Evolutionary conservation across 176 grass and related monocot species (phyloP).

Genomic region (Eragrostis nindensis): DNA sequence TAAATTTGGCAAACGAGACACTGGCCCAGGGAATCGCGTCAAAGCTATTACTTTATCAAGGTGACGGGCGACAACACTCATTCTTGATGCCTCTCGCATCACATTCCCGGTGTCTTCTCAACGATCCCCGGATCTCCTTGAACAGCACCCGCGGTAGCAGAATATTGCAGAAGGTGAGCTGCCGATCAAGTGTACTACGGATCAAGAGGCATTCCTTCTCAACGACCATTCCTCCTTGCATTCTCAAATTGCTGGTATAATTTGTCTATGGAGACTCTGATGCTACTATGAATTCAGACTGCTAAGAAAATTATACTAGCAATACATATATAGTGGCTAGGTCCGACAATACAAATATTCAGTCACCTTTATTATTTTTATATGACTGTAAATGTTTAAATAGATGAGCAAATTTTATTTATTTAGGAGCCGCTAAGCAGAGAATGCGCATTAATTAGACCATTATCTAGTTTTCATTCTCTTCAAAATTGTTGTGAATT

Average conservation of each 20-base stretch:
- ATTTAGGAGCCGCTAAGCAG: not conserved
- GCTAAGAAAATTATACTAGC: not conserved
- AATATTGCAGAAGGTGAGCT: not conserved
- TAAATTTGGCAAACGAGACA: slow-evolving; percentile 4
- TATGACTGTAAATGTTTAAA: not conserved
- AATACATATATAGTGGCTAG: not conserved
- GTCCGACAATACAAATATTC: not conserved
- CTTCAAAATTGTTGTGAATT: not conserved
- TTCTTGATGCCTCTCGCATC: not conserved
- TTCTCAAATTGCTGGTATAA: too few relatives aligned
- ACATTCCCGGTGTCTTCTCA: not conserved
- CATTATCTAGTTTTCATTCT: too few relatives aligned
- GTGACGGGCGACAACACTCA: not conserved
- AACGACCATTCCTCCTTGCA: too few relatives aligned
- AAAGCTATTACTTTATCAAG: not conserved
- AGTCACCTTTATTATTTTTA: not conserved
- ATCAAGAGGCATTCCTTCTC: too few relatives aligned
- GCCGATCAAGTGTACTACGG: not conserved
- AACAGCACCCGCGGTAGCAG: not conserved
- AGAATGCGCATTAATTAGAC: too few relatives aligned
- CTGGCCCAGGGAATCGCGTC: not conserved
- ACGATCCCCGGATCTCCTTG: not conserved
- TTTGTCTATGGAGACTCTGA: not conserved
- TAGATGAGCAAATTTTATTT: not conserved
- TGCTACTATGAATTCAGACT: not conserved